These are phyloP conservation scores for Phytopythium sindhum DNA, from an alignment of 352 stramenopile genomes.

Conservation along the genomic window DNA sequence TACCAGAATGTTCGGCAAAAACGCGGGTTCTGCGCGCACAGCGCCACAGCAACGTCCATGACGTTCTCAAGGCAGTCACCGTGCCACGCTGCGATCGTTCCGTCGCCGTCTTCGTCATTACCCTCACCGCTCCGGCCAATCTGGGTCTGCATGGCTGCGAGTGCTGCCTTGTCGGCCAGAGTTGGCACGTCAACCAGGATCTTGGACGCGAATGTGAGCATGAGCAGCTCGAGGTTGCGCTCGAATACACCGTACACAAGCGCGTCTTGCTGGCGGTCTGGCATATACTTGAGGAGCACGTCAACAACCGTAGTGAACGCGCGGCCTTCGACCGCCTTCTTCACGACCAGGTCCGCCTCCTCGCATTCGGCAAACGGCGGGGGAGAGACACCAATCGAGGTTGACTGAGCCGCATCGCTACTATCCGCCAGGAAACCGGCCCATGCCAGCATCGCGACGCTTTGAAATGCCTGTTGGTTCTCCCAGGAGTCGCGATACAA, in stretches of 20 bases:
- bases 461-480: conserved; percentile 54
- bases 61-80: conserved; percentile 79
- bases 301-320: conserved; percentile 71
- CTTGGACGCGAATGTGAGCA: conserved; percentile 68
- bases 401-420: not conserved
- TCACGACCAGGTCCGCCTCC: conserved; percentile 44
- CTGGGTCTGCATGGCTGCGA: conserved; percentile 67
- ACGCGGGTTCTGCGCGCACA: conserved; percentile 49
- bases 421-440: conserved; percentile 48
- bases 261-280: conserved; percentile 66
- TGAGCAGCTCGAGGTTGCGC: conserved; percentile 61
- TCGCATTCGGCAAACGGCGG: conserved; percentile 56
- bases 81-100: conserved; percentile 41
- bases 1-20: conserved; percentile 74
- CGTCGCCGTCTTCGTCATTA: not conserved
- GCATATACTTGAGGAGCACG: conserved; percentile 72
- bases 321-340: conserved; percentile 61
- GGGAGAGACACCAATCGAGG: conserved; percentile 5
- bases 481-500: conserved; percentile 70
- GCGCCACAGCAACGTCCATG: conserved; percentile 63
- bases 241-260: conserved; percentile 73
- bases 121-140: conserved; percentile 34
- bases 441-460: conserved; percentile 75
- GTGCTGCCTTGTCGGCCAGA: conserved; percentile 56
- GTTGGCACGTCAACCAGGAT: conserved; percentile 82